These are phyloP conservation scores for Chiua sp. DNA, from an alignment of 1,284 basidiomycete genomes.

Conservation along the genomic window DNA sequence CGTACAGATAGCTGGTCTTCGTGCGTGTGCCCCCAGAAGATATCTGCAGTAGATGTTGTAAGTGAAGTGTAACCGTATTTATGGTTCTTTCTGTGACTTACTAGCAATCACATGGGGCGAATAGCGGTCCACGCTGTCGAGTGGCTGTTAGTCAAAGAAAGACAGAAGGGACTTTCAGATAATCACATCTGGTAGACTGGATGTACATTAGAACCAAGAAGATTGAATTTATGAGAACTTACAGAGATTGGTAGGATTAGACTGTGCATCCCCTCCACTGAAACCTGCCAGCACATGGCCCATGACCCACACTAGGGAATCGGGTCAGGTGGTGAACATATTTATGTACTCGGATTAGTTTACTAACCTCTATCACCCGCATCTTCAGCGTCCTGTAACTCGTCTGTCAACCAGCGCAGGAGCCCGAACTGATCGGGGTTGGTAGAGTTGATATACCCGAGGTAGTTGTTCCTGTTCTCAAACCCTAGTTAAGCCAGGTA, in stretches of 20 bases:
- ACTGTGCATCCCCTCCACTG: constrained; percentile 65
- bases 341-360: background rate
- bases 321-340: background rate
- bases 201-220: background rate
- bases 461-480: constrained; percentile 58
- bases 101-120: constrained; percentile 80
- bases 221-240: constrained; percentile 34
- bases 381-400: constrained; percentile 75
- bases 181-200: constrained; percentile 72
- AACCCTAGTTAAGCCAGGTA: background rate
- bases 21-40: constrained; percentile 82
- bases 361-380: constrained; percentile 59
- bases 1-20: constrained; percentile 72
- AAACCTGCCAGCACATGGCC: constrained; percentile 78
- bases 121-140: constrained; percentile 71
- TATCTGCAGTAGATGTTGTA: constrained; percentile 43
- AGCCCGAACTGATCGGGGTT: constrained; percentile 73
- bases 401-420: constrained; percentile 76
- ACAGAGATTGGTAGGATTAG: constrained; percentile 69
- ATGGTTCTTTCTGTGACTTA: constrained; percentile 35
- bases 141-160: background rate
- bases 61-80: background rate
- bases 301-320: constrained; percentile 67
- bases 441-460: constrained; percentile 76
- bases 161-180: background rate